Base-by-base conservation (phyloP, 2,329 filamentous ascomycete genomes). In the Graphium sp. region DNA sequence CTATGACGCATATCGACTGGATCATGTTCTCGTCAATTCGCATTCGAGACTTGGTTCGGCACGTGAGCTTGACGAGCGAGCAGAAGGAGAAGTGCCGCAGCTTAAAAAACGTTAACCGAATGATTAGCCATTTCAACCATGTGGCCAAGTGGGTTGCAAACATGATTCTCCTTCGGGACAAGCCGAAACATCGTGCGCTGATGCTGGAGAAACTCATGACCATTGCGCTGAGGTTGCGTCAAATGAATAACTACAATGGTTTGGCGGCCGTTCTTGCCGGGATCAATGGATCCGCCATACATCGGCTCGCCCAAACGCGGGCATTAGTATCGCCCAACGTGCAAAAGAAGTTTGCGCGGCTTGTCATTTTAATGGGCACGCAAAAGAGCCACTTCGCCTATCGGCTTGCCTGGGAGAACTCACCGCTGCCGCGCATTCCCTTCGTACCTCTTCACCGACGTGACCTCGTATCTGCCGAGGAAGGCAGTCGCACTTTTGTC, bases 361-460 rank as follows among this genome's bases (percentile, higher is more conserved):
- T 95, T 17, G 80, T 84, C 27, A 78, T 94, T 36, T 62, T 98
- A 33, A 95, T 98, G 89, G 74, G 82, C 19, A 82, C 82, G 5
- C 78, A 87, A 40, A 89, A 89, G 53, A 87, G 81, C 37, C 80
- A 94, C 48, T 91, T 85, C 38, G 82, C 87, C 7, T 98, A 98
- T 51, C 79, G 89, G n/a, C 58, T 95, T 18, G 89, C 89, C 0
- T 95, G 89, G 85, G 85, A 94, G 41, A 98, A 95, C 46, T 91
- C 83, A 12, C 78, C 83, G 2, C 60, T 80, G 8, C 83, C 91
- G 38, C 70, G 85, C 18, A 95, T 98, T 25, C 89, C 89, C 0
- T 95, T 92, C 48, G 74, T 95, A 28, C 87, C 89, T 3, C 62
- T 95, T 17, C 83, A 92, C 45, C 71, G 82, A 24, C 70, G 85